Percentiles rank a stretch among this genome's conserved stretches.
Evolutionary conservation across 2,329 filamentous ascomycete genomes (phyloP).

Genomic region (Fusarium oxysporum): DNA sequence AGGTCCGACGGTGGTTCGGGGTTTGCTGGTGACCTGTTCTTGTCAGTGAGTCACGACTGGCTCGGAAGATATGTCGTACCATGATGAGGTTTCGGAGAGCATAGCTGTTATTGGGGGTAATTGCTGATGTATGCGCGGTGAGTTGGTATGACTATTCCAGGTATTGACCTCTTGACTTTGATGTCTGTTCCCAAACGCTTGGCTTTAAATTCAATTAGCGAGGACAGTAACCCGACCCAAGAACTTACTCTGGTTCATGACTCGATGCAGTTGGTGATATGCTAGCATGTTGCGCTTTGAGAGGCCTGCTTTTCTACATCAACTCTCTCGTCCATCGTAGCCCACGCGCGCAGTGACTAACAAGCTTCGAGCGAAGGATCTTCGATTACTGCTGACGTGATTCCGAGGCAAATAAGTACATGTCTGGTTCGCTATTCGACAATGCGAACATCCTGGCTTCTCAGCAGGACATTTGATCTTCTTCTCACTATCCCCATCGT

Average conservation of each 20-base stretch:
- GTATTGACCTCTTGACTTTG: neutral
- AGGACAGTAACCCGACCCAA: accelerated
- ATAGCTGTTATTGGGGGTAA: constrained; percentile 14
- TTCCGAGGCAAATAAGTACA: constrained; percentile 40
- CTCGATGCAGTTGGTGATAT: neutral
- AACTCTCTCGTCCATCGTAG: accelerated
- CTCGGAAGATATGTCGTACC: neutral
- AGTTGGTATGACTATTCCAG: neutral
- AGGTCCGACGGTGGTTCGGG: constrained; percentile 31
- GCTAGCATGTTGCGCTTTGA: neutral
- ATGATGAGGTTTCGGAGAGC: constrained; percentile 11
- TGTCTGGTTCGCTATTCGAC: constrained; percentile 24
- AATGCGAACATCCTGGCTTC: constrained; percentile 41
- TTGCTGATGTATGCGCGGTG: neutral
- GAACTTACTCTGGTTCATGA: constrained; percentile 1
- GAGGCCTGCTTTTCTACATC: neutral
- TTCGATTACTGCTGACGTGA: neutral
- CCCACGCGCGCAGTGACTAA: neutral
- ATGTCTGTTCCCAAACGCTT: neutral
- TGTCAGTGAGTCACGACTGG: accelerated
- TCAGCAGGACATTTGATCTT: constrained; percentile 44
- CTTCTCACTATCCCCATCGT: constrained; percentile 23
- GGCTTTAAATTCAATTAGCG: neutral
- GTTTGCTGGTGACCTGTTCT: constrained; percentile 18
- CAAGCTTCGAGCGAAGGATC: neutral